Evolutionary conservation across 495 filamentous ascomycete genomes (phyloP), one percentile per base, ranked within the genome.

Genomic region (Aspergillus affinis): DNA sequence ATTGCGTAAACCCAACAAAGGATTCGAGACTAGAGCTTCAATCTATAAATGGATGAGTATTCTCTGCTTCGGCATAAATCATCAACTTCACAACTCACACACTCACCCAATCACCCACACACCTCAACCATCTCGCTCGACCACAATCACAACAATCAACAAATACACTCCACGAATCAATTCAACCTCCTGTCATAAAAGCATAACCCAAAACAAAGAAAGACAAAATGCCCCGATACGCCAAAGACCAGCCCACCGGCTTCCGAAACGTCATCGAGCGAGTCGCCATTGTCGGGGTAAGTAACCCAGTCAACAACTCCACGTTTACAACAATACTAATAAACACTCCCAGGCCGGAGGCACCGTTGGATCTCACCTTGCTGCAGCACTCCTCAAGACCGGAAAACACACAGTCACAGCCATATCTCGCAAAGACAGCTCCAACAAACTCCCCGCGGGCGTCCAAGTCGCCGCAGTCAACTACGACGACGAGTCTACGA

Each of bases 361-460:
- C 48, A 79, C 78, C 10, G 57, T 81, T 56, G 88, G 88, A 58
- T 76, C 71, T 15, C 72, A 72, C 58, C 81, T 90, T 44, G 68
- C 78, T 19, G 58, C 71, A 0, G 76, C 74, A 17, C 74, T 86
- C 8, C 71, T 85, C n/a, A 65, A 78, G 45, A 78, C 72, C 27
- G 78, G 81, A 48, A 82, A 69, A 59, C 81, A 84, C 68, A 77
- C 65, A 21, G 66, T 87, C 52, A 85, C 84, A 3, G 84, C 82
- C 18, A 62, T 87, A 26, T 78, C 82, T 13, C 83, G 84, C 50
- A 63, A 61, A 57, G 78, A 70, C 44, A 80, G 81, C 65, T 65
- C 51, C 2, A 76, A 66, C 65, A 67, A 49, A 30, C 65, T 82
- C 6, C 80, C 81, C 21, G 55, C 67, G 18, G 83, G 82, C 51